Base-by-base conservation (phyloP, 371 early-diverging fungal genomes). In the Dichotomocladium elegans region DNA sequence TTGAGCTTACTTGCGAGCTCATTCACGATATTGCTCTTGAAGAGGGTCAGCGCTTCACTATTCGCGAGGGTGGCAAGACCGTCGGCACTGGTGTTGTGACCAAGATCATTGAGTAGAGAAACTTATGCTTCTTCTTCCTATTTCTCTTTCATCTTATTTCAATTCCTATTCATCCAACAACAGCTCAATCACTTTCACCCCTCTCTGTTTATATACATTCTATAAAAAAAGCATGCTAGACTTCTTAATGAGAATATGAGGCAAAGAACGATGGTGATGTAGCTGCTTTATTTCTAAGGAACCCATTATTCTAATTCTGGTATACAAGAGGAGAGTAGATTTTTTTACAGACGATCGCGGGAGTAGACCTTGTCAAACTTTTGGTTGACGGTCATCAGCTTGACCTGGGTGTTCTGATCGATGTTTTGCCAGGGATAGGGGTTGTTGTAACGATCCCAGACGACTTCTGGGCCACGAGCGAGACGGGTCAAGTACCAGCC, bases 11-110 rank as follows among this genome's bases (percentile, higher is more conserved):
- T 59, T 85, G 92, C 68, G 91, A 92, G 70, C 83, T 95, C 56
- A 66, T 82, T 31, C 69, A 80, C 55, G 85, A 88, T 29, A 80
- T 96, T 57, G 93, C 98, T 47, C 74, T 97, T 60, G 95, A 97
- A 65, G 85, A 86, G 64, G 96, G 96, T 57, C 81, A 91, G 69
- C 85, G 96, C 57, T 98, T 97, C 83, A 96, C 98, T 53, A 87
- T 98, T 54, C 93, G 99, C 65, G 99, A 98, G 78, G 98, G 97
- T 71, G 96, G 97, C 47, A 93, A 89, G 71, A 97, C 99, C 24
- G 95, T 98, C 33, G 99, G 95, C 51, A 96, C 97, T 29, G 98
- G 96, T 73, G 82, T 73, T 25, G 66, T 75, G 35, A 72, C 72
- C 61, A 61, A 63, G 58, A 55, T 75, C 34, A 33, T 69, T 8